These are phyloP conservation scores for Nemania sp. DNA, from an alignment of 2,329 filamentous ascomycete species.

Conservation along the genomic window DNA sequence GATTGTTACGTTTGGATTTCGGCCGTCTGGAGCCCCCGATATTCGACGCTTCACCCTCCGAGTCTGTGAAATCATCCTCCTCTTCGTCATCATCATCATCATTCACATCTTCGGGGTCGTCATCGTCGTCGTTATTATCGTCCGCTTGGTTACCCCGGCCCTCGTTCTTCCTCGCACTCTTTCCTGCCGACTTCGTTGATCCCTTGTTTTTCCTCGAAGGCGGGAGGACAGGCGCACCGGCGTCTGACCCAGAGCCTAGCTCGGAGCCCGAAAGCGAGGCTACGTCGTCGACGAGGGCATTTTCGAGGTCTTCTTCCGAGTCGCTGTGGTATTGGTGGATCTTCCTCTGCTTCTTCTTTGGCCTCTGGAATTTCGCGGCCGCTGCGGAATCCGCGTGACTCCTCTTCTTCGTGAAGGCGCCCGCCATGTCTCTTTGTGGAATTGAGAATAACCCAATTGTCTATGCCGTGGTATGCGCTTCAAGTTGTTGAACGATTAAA, in stretches of 20 bases:
- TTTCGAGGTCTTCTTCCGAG: slow-evolving; percentile 62
- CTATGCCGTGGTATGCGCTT: not conserved
- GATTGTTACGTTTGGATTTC: slow-evolving; percentile 88
- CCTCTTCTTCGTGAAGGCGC: slow-evolving; percentile 37
- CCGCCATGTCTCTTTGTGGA: slow-evolving; percentile 30
- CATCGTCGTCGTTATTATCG: slow-evolving; percentile 28
- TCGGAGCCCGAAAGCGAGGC: slow-evolving; percentile 40
- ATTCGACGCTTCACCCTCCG: slow-evolving; percentile 37
- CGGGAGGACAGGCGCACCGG: slow-evolving; percentile 25
- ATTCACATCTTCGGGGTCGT: slow-evolving; percentile 33
- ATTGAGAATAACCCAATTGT: not conserved
- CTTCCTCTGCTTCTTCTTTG: slow-evolving; percentile 57
- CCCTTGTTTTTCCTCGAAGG: slow-evolving; percentile 30
- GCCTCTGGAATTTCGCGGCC: slow-evolving; percentile 43
- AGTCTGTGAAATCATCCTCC: slow-evolving; percentile 35
- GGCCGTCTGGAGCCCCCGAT: slow-evolving; percentile 40
- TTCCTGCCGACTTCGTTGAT: not conserved
- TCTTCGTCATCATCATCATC: slow-evolving; percentile 33
- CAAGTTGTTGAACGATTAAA: no score
- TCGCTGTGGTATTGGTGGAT: slow-evolving; percentile 58
- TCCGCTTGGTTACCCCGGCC: slow-evolving; percentile 29
- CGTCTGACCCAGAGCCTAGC: slow-evolving; percentile 44
- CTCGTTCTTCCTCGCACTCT: slow-evolving; percentile 23
- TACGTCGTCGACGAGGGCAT: slow-evolving; percentile 56
- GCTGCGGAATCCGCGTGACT: slow-evolving; percentile 38